These are phyloP conservation scores for Talaromyces nanjingensis DNA, from an alignment of 495 filamentous ascomycete genomes.

Conservation along the genomic window DNA sequence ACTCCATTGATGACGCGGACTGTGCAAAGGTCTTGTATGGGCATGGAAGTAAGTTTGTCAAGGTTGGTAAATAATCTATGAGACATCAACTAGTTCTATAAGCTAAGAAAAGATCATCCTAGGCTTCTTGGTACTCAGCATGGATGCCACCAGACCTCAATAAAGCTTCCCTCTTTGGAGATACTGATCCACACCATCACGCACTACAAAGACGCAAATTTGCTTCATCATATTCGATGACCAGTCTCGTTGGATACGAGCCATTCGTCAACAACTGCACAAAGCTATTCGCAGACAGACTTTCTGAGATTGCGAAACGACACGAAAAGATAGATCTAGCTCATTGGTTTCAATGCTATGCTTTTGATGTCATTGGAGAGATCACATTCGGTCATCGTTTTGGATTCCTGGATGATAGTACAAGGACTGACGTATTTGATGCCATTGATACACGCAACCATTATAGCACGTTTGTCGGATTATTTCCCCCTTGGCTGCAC, in stretches of 20 bases:
- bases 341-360: slow-evolving; percentile 41
- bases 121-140: neutral
- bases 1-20: neutral
- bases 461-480: neutral
- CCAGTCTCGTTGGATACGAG: neutral
- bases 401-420: neutral
- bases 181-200: neutral
- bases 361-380: slow-evolving; percentile 51
- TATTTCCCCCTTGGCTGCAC: neutral
- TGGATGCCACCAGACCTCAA: neutral
- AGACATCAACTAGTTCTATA: neutral
- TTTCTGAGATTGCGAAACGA: neutral
- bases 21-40: neutral
- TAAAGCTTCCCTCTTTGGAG: neutral
- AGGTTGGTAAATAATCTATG: neutral
- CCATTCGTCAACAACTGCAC: neutral
- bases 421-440: neutral
- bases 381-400: slow-evolving; percentile 33
- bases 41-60: neutral
- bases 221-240: neutral
- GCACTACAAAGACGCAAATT: neutral
- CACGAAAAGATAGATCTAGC: slow-evolving; percentile 7
- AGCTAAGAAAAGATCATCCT: neutral
- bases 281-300: neutral
- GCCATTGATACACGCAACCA: neutral